Percentiles rank a stretch among this genome's conserved stretches.
These are phyloP conservation scores for Cercis canadensis DNA, from an alignment of 306 rosid genomes.

Conservation along the genomic window DNA sequence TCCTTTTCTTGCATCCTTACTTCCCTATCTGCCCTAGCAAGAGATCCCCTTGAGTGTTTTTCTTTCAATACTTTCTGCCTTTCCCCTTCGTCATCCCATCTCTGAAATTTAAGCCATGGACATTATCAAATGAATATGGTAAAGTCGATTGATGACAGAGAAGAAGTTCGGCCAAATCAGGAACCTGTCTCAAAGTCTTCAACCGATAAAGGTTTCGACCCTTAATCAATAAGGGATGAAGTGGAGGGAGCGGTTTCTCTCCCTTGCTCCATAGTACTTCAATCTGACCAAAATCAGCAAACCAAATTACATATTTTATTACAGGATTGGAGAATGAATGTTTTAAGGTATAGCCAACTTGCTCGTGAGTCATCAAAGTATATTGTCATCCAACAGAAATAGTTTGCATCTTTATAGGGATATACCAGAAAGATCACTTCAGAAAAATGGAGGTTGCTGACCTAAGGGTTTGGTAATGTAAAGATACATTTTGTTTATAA, in stretches of 20 bases:
- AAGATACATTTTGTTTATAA: not conserved
- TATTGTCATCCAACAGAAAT: not conserved
- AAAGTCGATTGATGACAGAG: constrained; percentile 20
- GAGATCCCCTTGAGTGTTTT: constrained; percentile 78
- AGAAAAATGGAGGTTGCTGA: too few species aligned
- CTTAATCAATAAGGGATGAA: constrained; percentile 80
- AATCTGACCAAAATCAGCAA: constrained; percentile 57
- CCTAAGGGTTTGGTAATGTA: too few species aligned
- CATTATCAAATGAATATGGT: constrained; percentile 26
- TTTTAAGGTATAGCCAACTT: constrained; percentile 8
- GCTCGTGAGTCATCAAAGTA: not conserved
- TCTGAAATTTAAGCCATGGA: constrained; percentile 45
- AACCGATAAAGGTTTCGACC: constrained; percentile 90
- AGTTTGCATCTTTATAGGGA: constrained; percentile 19
- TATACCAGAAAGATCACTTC: too few species aligned
- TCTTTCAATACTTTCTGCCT: constrained; percentile 71
- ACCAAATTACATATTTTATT: constrained; percentile 13
- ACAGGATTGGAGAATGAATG: not conserved
- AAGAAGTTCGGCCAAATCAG: constrained; percentile 20
- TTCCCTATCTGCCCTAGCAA: constrained; percentile 78
- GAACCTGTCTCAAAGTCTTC: constrained; percentile 92
- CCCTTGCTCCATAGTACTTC: constrained; percentile 98
- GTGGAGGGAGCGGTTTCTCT: constrained; percentile 81
- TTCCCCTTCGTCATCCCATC: constrained; percentile 77
- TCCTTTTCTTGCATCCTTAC: constrained; percentile 67